Evolutionary conservation across 208 protist species (phyloP).

Genomic region (Naegleria gruberi): DNA sequence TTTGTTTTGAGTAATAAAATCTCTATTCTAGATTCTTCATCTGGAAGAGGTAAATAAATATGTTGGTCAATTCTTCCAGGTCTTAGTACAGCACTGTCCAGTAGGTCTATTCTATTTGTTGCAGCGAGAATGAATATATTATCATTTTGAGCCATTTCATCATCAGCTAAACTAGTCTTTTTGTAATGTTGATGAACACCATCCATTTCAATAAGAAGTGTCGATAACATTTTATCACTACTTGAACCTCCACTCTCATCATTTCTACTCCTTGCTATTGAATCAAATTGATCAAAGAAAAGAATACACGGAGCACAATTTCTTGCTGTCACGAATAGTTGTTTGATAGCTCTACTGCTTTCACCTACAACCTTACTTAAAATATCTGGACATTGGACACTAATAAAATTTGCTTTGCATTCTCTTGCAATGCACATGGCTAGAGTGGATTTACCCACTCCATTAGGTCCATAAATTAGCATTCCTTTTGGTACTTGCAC

Average conservation of each 20-base stretch:
- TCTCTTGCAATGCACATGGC: conserved; percentile 68
- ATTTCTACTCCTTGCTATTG: conserved; percentile 62
- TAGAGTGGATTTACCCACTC: conserved; percentile 83
- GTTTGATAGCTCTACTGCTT: conserved; percentile 69
- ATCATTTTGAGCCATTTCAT: background rate
- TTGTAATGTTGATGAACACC: conserved; percentile 45
- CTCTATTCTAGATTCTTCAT: conserved; percentile 10
- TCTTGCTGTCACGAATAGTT: conserved; percentile 63
- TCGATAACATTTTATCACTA: conserved; percentile 69
- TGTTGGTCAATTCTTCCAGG: conserved; percentile 42
- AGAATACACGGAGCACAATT: conserved; percentile 58
- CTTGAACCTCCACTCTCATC: conserved; percentile 46
- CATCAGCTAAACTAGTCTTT: background rate
- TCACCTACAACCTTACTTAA: conserved; percentile 72
- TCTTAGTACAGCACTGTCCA: conserved; percentile 42
- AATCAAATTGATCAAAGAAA: conserved; percentile 80
- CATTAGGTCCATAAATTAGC: conserved; percentile 84
- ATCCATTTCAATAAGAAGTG: conserved; percentile 81
- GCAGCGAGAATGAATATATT: conserved; percentile 23
- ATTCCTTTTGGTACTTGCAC: conserved; percentile 95
- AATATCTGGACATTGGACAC: conserved; percentile 26
- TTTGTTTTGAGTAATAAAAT: conserved; percentile 30
- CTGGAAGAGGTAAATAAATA: conserved; percentile 25
- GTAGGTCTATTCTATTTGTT: conserved; percentile 41
- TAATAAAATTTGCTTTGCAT: conserved; percentile 11